phyloP scores from a whole-genome alignment of 805 yeast species.

The Myxozyma lipomycoides region DNA sequence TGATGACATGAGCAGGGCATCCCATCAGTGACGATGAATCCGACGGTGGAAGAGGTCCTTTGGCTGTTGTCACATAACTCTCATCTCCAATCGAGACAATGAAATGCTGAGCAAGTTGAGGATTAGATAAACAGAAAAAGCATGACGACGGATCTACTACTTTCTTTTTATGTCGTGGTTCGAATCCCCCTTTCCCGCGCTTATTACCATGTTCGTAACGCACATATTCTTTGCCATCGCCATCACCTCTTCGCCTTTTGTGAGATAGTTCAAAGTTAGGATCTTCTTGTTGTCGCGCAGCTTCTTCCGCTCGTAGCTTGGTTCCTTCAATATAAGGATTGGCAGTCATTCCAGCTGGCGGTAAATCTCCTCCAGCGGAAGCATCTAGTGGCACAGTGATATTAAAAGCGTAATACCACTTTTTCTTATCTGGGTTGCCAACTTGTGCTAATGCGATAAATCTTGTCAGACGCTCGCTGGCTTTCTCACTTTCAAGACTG shows the following conservation, averaged over 20 bases:
- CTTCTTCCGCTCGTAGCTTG: slow-evolving; percentile 3
- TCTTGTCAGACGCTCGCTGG: slow-evolving; percentile 44
- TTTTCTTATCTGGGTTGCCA: slow-evolving; percentile 46
- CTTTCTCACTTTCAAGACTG: slow-evolving; percentile 2
- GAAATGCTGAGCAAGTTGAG: slow-evolving; percentile 74
- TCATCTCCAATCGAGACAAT: slow-evolving; percentile 67
- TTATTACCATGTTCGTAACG: slow-evolving; percentile 11
- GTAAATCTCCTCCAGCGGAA: slow-evolving; percentile 5
- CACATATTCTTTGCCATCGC: slow-evolving; percentile 1
- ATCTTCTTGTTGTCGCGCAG: slow-evolving; percentile 5
- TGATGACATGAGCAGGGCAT: slow-evolving; percentile 76
- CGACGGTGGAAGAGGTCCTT: slow-evolving; percentile 65
- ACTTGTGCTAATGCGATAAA: slow-evolving; percentile 63
- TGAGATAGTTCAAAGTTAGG: slow-evolving; percentile 9
- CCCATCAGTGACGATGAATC: slow-evolving; percentile 38
- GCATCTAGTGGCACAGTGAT: slow-evolving; percentile 35
- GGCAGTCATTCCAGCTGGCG: slow-evolving; percentile 32
- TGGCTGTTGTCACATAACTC: slow-evolving; percentile 71
- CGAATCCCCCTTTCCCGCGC: slow-evolving; percentile 10
- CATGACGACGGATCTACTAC: slow-evolving; percentile 42
- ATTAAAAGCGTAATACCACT: slow-evolving; percentile 76
- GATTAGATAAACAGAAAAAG: slow-evolving; percentile 79
- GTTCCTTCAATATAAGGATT: slow-evolving; percentile 37
- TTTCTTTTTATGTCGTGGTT: slow-evolving; percentile 11
- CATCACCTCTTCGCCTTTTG: slow-evolving; percentile 1